Evolutionary conservation across 2,329 filamentous ascomycete genomes (phyloP).

Genomic region (Rugonectria rugulosa): DNA sequence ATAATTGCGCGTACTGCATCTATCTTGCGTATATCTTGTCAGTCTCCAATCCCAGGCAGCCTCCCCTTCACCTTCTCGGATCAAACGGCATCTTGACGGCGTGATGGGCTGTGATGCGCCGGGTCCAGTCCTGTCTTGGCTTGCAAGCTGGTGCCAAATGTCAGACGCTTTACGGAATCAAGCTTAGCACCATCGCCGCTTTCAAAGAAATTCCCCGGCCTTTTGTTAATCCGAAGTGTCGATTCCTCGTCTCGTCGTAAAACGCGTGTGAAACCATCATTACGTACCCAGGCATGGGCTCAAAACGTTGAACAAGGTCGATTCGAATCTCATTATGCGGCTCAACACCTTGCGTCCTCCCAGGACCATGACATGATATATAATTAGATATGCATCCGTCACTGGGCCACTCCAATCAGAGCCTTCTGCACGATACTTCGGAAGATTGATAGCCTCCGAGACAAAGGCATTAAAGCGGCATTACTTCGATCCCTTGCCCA

Average conservation of each 20-base stretch:
- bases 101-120: conserved; percentile 35
- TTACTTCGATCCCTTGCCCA: background rate
- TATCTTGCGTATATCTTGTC: background rate
- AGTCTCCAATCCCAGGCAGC: conserved; percentile 1
- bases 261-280: background rate
- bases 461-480: conserved; percentile 15
- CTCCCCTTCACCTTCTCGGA: conserved; percentile 31
- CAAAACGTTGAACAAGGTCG: too few species aligned
- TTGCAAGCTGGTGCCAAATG: conserved; percentile 9
- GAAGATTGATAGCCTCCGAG: background rate
- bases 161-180: background rate
- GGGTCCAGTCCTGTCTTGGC: conserved; percentile 24
- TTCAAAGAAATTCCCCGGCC: background rate
- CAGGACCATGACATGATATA: too few species aligned
- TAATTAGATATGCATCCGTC: too few species aligned
- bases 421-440: background rate
- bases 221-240: background rate
- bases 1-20: conserved; percentile 1
- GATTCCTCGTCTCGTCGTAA: background rate
- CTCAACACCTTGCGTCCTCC: too few species aligned
- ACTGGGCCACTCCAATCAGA: too few species aligned
- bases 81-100: conserved; percentile 38
- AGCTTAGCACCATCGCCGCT: conserved; percentile 11
- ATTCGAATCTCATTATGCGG: too few species aligned
- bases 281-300: too few species aligned